These are phyloP conservation scores for Hericium rajendrae DNA, from an alignment of 768 basidiomycete species.

Conservation along the genomic window DNA sequence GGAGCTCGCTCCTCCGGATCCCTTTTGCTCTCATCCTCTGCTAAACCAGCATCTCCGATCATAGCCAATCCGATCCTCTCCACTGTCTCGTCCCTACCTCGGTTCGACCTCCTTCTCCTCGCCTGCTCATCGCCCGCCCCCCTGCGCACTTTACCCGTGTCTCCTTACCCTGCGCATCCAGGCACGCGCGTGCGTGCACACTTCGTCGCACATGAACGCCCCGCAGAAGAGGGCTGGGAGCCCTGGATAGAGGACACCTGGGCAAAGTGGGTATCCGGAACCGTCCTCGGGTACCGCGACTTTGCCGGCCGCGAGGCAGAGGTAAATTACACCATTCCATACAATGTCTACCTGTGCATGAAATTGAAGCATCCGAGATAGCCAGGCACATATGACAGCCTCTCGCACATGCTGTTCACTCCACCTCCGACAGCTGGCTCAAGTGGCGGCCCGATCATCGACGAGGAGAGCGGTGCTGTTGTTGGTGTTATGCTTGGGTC, in stretches of 20 bases:
- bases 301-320: slow-evolving; percentile 46
- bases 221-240: slow-evolving; percentile 30
- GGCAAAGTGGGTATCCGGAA: slow-evolving; percentile 44
- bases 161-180: slow-evolving; percentile 47
- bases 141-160: slow-evolving; percentile 44
- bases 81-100: slow-evolving; percentile 47
- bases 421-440: slow-evolving; percentile 53
- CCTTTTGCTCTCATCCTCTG: slow-evolving; percentile 31
- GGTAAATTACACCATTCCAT: slow-evolving; percentile 24
- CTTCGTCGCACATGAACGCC: slow-evolving; percentile 38
- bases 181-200: slow-evolving; percentile 42
- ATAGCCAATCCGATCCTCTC: slow-evolving; percentile 27
- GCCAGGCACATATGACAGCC: slow-evolving; percentile 62
- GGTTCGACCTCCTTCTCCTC: slow-evolving; percentile 47
- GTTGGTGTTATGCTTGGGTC: slow-evolving; percentile 56
- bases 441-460: slow-evolving; percentile 62
- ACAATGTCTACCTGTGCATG: not conserved
- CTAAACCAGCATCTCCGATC: slow-evolving; percentile 20
- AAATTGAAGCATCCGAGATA: slow-evolving; percentile 14
- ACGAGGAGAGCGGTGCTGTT: slow-evolving; percentile 50
- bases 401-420: slow-evolving; percentile 46
- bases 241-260: slow-evolving; percentile 46
- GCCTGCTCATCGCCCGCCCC: slow-evolving; percentile 12
- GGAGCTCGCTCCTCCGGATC: slow-evolving; percentile 24
- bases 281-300: slow-evolving; percentile 49